Evolutionary conservation across 139 green algal genomes (phyloP).

Genomic region (Micractinium sp.): DNA sequence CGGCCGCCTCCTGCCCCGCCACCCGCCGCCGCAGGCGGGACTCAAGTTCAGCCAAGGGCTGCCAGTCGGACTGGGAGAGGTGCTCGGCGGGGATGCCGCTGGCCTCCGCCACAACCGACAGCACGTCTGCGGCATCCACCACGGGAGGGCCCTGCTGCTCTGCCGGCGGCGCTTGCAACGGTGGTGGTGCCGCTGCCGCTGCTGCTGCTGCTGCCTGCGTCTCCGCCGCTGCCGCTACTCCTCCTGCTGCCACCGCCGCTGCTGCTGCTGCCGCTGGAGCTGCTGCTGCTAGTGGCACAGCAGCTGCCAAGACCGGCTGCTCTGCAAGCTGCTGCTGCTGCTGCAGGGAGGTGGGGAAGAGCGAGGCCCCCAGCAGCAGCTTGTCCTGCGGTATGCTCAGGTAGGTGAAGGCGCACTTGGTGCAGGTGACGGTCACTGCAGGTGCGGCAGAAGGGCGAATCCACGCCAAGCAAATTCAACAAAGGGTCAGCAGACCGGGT

Average conservation of each 20-base stretch:
- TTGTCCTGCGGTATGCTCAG: slow-evolving; percentile 52
- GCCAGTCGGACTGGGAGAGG: slow-evolving; percentile 41
- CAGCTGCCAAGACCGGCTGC: neutral
- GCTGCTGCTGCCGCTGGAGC: neutral
- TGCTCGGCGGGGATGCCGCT: slow-evolving; percentile 59
- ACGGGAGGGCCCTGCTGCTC: neutral
- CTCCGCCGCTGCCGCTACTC: neutral
- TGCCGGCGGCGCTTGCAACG: neutral
- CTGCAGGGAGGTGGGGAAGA: neutral
- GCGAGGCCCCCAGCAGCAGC: slow-evolving; percentile 44
- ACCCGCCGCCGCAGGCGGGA: slow-evolving; percentile 50
- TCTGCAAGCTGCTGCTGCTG: slow-evolving; percentile 15
- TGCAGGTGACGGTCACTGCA: slow-evolving; percentile 35
- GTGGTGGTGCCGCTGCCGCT: neutral
- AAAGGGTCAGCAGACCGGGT: neutral
- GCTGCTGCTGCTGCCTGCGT: neutral
- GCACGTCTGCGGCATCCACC: slow-evolving; percentile 42
- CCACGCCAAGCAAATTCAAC: neutral
- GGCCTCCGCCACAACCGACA: slow-evolving; percentile 62
- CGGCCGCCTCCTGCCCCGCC: slow-evolving; percentile 68
- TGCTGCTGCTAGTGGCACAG: neutral
- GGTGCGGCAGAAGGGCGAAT: neutral
- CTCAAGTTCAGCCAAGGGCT: slow-evolving; percentile 62
- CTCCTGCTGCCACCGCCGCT: neutral
- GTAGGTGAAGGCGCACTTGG: slow-evolving; percentile 35